A percentile compares a stretch with the other conserved stretches of the same genome.
Conservation (phyloP, 2,329 filamentous ascomycete species). For the Fusarium sarcochroum region DNA sequence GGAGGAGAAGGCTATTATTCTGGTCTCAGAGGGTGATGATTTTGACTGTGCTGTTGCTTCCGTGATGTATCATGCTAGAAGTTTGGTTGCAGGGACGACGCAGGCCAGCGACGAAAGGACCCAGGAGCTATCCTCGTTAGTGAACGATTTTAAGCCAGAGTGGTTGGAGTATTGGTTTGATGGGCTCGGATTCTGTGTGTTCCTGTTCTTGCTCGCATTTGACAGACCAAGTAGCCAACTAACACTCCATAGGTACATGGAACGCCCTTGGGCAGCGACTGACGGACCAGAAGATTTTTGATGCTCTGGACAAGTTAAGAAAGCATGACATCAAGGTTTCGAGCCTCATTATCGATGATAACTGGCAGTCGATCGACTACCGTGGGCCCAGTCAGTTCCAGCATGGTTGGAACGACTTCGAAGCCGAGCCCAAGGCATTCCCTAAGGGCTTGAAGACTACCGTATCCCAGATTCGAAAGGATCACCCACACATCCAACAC, state of each 20-base stretch:
- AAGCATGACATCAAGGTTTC: slow-evolving; percentile 81
- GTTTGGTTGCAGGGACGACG: slow-evolving; percentile 59
- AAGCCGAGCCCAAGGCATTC: slow-evolving; percentile 85
- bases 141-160: slow-evolving; percentile 66
- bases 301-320: slow-evolving; percentile 79
- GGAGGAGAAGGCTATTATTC: slow-evolving; percentile 69
- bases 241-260: slow-evolving; percentile 77
- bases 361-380: slow-evolving; percentile 85
- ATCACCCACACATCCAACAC: slow-evolving; percentile 81
- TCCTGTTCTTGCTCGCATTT: background rate
- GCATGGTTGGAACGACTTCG: slow-evolving; percentile 83
- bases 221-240: slow-evolving; percentile 14
- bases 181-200: slow-evolving; percentile 86
- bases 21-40: slow-evolving; percentile 78
- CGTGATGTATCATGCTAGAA: slow-evolving; percentile 89
- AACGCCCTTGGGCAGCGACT: slow-evolving; percentile 89
- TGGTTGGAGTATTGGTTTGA: slow-evolving; percentile 95
- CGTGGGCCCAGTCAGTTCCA: slow-evolving; percentile 66
- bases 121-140: slow-evolving; percentile 62
- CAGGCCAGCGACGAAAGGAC: slow-evolving; percentile 58
- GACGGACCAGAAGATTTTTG: slow-evolving; percentile 82
- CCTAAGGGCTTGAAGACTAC: slow-evolving; percentile 83
- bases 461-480: slow-evolving; percentile 76
- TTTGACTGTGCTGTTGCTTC: slow-evolving; percentile 85
- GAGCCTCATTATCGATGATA: slow-evolving; percentile 95